A percentile compares a stretch with the other conserved stretches of the same genome.
phyloP scores from a whole-genome alignment of 495 filamentous ascomycete species.

The Rostrohypoxylon terebratum region DNA sequence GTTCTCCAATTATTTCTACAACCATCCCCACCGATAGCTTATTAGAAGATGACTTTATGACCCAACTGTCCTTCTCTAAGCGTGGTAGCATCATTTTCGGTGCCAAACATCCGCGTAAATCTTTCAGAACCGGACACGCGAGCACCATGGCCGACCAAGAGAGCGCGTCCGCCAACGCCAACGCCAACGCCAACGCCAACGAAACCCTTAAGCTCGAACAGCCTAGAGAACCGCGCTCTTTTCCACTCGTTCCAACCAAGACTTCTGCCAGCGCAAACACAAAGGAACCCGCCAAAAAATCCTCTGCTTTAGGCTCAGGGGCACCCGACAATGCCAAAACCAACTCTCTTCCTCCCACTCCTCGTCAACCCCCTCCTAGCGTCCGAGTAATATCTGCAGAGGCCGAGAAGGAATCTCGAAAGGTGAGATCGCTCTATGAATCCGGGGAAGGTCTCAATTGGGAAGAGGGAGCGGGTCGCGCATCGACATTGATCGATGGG shows the following conservation, averaged over 20 bases:
- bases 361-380: conserved; percentile 52
- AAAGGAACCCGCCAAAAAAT: conserved; percentile 24
- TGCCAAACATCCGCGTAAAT: conserved; percentile 57
- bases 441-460: conserved; percentile 71
- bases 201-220: conserved; percentile 1
- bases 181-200: conserved; percentile 7
- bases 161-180: conserved; percentile 21
- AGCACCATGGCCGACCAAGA: conserved; percentile 39
- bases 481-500: conserved; percentile 55
- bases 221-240: conserved; percentile 39
- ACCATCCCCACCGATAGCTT: conserved; percentile 64
- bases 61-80: conserved; percentile 65
- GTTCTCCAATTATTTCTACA: conserved; percentile 62
- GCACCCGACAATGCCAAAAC: conserved; percentile 29
- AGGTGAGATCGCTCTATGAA: conserved; percentile 93
- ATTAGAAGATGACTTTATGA: conserved; percentile 63
- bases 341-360: conserved; percentile 36
- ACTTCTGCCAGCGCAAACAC: conserved; percentile 27
- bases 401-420: conserved; percentile 85
- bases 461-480: conserved; percentile 64
- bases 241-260: conserved; percentile 43
- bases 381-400: conserved; percentile 76
- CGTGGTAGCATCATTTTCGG: conserved; percentile 75
- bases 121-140: conserved; percentile 15
- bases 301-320: conserved; percentile 27